Percentiles rank a stretch among this genome's conserved stretches.
Evolutionary conservation across 768 basidiomycete species (phyloP).

Genomic region (Hypholoma fasciculare): DNA sequence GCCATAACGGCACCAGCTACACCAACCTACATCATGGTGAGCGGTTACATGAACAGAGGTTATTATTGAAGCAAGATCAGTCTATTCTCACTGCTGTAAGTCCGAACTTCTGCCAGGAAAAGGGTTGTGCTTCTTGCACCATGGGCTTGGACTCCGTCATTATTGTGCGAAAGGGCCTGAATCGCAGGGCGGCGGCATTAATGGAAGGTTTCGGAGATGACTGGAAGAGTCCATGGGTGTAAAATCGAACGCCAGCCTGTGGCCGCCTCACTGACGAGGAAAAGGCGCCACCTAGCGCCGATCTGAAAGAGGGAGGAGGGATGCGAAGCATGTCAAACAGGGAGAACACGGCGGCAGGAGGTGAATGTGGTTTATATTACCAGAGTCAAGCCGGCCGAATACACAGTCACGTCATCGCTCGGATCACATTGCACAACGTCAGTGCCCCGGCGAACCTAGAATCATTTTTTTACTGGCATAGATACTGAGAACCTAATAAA

Average conservation of each 20-base stretch:
- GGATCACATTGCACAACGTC: neutral
- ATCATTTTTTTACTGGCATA: neutral
- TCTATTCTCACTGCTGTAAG: slow-evolving; percentile 26
- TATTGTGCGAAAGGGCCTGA: slow-evolving; percentile 40
- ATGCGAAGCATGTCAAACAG: slow-evolving; percentile 16
- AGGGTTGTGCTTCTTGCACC: slow-evolving; percentile 27
- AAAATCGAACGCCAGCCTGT: slow-evolving; percentile 10
- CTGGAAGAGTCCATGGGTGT: slow-evolving; percentile 15
- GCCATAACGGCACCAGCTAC: slow-evolving; percentile 71
- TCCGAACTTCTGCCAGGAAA: slow-evolving; percentile 34
- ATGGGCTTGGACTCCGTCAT: slow-evolving; percentile 42
- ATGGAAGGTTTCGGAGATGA: slow-evolving; percentile 6
- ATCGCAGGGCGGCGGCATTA: neutral
- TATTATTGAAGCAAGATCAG: slow-evolving; percentile 17
- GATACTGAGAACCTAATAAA: slow-evolving; percentile 4
- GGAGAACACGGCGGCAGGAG: slow-evolving; percentile 1
- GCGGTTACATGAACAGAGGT: slow-evolving; percentile 36
- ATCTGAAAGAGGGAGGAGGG: slow-evolving; percentile 15
- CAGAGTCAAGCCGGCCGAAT: neutral
- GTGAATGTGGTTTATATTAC: neutral
- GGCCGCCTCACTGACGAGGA: slow-evolving; percentile 8
- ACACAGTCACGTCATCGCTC: slow-evolving; percentile 14
- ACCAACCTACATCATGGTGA: slow-evolving; percentile 47
- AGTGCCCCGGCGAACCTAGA: neutral
- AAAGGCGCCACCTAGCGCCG: slow-evolving; percentile 4